Base-by-base conservation (phyloP, 2,329 filamentous ascomycete species). In the Davidsoniella neocaledoniae region DNA sequence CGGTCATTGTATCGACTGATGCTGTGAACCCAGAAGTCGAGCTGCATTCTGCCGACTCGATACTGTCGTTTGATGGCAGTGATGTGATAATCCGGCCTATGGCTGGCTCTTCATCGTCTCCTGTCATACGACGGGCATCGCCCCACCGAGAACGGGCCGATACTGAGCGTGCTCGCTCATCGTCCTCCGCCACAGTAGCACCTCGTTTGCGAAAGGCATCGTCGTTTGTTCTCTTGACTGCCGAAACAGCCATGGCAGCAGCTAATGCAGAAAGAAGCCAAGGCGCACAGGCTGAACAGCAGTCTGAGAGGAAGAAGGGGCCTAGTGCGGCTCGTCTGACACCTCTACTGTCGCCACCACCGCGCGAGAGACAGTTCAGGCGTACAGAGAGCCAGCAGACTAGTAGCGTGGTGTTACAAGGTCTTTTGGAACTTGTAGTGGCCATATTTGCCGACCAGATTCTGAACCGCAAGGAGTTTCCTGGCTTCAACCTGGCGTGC, bases 191-290 rank as follows among this genome's bases (percentile, higher is more conserved):
- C 16, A 23, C 36, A 33, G 19, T 26, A 17, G 39, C 58, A 2
- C 76, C 78, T 5, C 76, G 79, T 17, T 69, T 93, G 23, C 78
- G 81, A 33, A 79, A 88, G 57, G 82, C 85, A 1, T 95, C 90
- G 0, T 95, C 90, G 0, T 98, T 96, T 61, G 80, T 96, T 26
- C 73, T 98, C 1, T 71, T 98, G 19, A 87, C 84, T 5, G 75
- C 84, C 2, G 77, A 50, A 29, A 37, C 39, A n/a, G 9, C 84
- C 50, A 76, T 76, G 51, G 68, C 73, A 0, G 71, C 73, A 8
- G 66, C 75, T 4, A 41, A 44, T 21, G 14, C 41, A 6, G 39
- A 33, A 38, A 39, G 41, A 46, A 12, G 16, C 7, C 5, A 6
- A 43, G 40, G 10, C 17, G 17, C 8, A 33, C 29, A 12, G 8